Base-by-base conservation (phyloP, 192 early-diverging fungal genomes). In the Entophlyctis luteolus region DNA sequence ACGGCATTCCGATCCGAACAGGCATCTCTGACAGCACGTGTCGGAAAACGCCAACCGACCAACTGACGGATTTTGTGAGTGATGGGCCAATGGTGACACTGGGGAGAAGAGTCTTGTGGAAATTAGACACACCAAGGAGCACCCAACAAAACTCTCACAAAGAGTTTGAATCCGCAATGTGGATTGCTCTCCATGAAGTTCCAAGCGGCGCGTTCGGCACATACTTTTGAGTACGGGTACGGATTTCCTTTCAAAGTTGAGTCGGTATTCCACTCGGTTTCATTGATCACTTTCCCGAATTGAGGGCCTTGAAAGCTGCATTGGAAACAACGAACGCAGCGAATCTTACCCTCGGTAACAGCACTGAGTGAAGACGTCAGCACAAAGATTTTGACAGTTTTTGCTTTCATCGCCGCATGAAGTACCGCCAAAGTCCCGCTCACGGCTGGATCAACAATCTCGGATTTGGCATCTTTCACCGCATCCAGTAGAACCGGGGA, bases 401-500 rank as follows among this genome's bases (percentile, higher is more conserved):
- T 25, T 22, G 35, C 57, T 8, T 57, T 45, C 36, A 45, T 31
- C 4, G 58, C 57, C 8, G 57, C 57, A 18, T 72, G 18, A 29
- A 80, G 67, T 23, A 80, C 36, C 18, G 55, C 75, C 4, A 78
- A 42, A 8, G 79, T 80, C 18, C 79, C 79, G 5, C 71, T 39
- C 6, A 81, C 59, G 16, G 79, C 79, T 2, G 79, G 79, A 29
- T 80, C 62, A 3, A 80, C 65, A 23, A 69, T 5, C 33, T 79
- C 74, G 23, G 45, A 49, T 12, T 72, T 50, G 3, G 59, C 55
- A 48, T 79, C 62, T n/a, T 39, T 48, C 39, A 39, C 67, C 14
- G 12, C 38, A n/a, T n/a, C n/a, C 25, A 62, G 48, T 4, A n/a
- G 39, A 38, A 71, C 27, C 1, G 79, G 79, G n/a, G 72, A 76